phyloP scores from a whole-genome alignment of 208 protist genomes.

The Dictyostelium gargantuum region DNA sequence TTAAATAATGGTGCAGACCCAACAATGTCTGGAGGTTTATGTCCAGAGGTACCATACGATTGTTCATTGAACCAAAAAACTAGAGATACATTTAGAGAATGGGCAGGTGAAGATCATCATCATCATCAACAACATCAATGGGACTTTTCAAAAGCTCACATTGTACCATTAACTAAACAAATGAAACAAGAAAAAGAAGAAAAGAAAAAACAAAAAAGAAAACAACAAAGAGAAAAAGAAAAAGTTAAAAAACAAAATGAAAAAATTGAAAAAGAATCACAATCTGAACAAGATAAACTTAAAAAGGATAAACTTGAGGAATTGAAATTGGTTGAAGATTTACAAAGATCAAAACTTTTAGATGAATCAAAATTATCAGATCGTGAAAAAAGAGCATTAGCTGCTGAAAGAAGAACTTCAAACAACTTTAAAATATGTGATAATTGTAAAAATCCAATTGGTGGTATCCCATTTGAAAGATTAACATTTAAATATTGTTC shows the following conservation, averaged over 20 bases:
- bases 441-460: neutral
- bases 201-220: conserved; percentile 7
- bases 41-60: conserved; percentile 49
- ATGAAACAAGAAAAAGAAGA: conserved; percentile 46
- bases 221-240: conserved; percentile 48
- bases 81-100: conserved; percentile 49
- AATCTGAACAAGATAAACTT: neutral
- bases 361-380: conserved; percentile 2
- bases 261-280: conserved; percentile 3
- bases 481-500: conserved; percentile 65
- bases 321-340: neutral
- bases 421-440: neutral
- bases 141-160: conserved; percentile 45
- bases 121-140: neutral
- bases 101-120: conserved; percentile 30
- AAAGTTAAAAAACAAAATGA: conserved; percentile 52
- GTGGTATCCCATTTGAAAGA: conserved; percentile 55
- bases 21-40: neutral
- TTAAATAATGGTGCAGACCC: conserved; percentile 58
- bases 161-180: conserved; percentile 61
- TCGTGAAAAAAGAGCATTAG: conserved; percentile 1
- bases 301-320: conserved; percentile 23
- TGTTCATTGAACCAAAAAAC: neutral
- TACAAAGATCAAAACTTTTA: neutral
- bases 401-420: conserved; percentile 7